Conservation (phyloP, 139 green algal genomes). For the Asterochloris erici region DNA sequence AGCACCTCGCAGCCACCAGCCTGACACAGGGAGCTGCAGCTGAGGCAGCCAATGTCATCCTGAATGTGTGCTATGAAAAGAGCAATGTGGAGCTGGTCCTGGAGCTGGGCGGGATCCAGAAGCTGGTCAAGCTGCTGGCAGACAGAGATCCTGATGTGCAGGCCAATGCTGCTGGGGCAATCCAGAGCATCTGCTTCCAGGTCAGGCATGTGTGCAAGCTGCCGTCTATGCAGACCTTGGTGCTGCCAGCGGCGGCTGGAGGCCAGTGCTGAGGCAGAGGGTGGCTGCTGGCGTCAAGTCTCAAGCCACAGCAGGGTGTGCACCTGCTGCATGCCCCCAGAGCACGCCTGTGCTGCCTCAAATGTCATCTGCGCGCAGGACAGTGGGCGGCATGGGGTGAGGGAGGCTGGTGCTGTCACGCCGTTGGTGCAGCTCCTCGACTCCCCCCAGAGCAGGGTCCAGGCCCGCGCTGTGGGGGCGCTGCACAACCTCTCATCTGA, state of each 20-base stretch:
- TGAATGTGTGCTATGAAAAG: constrained; percentile 76
- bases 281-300: too few species aligned
- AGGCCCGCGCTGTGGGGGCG: constrained; percentile 56
- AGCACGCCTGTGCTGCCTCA: neutral
- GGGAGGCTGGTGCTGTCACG: constrained; percentile 4
- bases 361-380: constrained; percentile 3
- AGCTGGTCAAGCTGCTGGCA: constrained; percentile 37
- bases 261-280: too few species aligned
- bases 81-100: constrained; percentile 45
- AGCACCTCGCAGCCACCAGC: constrained; percentile 17
- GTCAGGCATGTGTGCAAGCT: neutral
- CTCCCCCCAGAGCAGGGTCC: constrained; percentile 31
- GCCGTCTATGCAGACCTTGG: neutral
- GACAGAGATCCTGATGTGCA: constrained; percentile 37
- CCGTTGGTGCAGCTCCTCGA: constrained; percentile 11
- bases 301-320: too few species aligned
- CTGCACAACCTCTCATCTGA: constrained; percentile 76
- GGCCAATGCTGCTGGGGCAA: constrained; percentile 66
- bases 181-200: constrained; percentile 74
- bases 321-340: too few species aligned
- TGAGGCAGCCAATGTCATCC: constrained; percentile 66
- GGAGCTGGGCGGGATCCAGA: constrained; percentile 28
- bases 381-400: constrained; percentile 6
- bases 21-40: constrained; percentile 33
- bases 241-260: too few species aligned